Base-by-base conservation (phyloP, 2,329 filamentous ascomycete genomes). In the Metarhizium humberi region DNA sequence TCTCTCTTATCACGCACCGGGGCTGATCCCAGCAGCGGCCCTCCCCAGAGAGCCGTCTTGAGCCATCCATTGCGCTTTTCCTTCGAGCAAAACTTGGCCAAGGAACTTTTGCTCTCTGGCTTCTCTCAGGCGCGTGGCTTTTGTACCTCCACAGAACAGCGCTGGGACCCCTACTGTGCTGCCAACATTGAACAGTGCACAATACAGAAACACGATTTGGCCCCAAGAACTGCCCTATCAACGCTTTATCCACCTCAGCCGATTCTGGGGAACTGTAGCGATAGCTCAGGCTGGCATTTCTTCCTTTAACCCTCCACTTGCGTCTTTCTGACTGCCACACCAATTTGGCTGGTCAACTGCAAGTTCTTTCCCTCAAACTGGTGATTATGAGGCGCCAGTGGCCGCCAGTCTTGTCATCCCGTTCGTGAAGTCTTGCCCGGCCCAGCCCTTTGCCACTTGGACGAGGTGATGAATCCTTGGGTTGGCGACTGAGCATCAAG, bases 81-180 rank as follows among this genome's bases (percentile, higher is more conserved):
- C 61, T 65, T 65, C 63, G 62, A 54, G 66, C 67, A 62, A 68
- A 67, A 52, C 63, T 70, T 66, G 64, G 64, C 69, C 64, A 71
- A 59, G 69, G 69, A 69, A 72, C 70, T 72, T 72, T 72, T 72
- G 70, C 68, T 67, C 64, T 54, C 40, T 54, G 64, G 64, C 63
- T 60, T 64, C 66, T 64, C 64, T 64, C 63, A 63, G 64, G 61
- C 66, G 60, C 62, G 65, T 66, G 63, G 63, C 68, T 70, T 69
- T 45, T 10, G 42, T 69, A 63, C 65, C 58, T 63, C 60, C 63
- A 54, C 49, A 59, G 56, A 59, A 58, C 52, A 59, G 42, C 56
- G 25, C 25, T 25, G 25, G 3, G 47, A 51, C 51, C 50, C 38
- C 36, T 43, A 16, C 54, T 36, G 46, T 46, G 50, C 45, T 50